These are phyloP conservation scores for Peribolospora kevripleyi DNA, from an alignment of 768 basidiomycete genomes.

Conservation along the genomic window DNA sequence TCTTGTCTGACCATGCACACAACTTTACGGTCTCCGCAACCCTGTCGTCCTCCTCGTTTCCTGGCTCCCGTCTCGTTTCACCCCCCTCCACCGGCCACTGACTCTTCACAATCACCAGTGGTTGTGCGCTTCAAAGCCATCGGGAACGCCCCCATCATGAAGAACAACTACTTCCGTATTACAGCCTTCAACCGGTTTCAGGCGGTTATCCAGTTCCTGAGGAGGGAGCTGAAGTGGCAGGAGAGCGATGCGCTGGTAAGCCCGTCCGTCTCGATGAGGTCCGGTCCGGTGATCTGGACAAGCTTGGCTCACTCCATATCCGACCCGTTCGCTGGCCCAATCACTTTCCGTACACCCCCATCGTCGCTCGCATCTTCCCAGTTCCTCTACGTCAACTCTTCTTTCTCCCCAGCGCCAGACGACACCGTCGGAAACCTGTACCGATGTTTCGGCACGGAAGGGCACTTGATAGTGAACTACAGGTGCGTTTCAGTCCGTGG, in stretches of 20 bases:
- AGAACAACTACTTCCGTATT: slow-evolving; percentile 94
- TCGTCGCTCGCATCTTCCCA: slow-evolving; percentile 1
- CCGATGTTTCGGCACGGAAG: slow-evolving; percentile 69
- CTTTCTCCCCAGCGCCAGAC: slow-evolving; percentile 61
- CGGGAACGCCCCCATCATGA: slow-evolving; percentile 96
- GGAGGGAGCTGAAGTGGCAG: slow-evolving; percentile 73
- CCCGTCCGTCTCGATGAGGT: not conserved
- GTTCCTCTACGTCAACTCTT: slow-evolving; percentile 39
- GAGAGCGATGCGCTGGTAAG: slow-evolving; percentile 58
- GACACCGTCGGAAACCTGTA: slow-evolving; percentile 54
- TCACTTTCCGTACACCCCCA: no score
- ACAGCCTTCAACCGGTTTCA: slow-evolving; percentile 83
- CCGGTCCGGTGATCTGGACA: not conserved
- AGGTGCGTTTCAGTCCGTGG: slow-evolving; percentile 27
- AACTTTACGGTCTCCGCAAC: not conserved
- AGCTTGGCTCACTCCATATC: no score
- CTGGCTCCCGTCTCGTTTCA: not conserved
- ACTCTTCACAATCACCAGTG: slow-evolving; percentile 27
- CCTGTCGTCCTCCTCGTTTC: not conserved
- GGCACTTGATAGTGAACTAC: slow-evolving; percentile 76
- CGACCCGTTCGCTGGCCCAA: no score
- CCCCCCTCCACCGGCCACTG: not conserved
- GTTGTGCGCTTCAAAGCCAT: slow-evolving; percentile 94
- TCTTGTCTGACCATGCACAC: not conserved
- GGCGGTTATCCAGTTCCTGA: slow-evolving; percentile 75